Evolutionary conservation across 805 yeast genomes (phyloP).

Genomic region (Candida argentea): DNA sequence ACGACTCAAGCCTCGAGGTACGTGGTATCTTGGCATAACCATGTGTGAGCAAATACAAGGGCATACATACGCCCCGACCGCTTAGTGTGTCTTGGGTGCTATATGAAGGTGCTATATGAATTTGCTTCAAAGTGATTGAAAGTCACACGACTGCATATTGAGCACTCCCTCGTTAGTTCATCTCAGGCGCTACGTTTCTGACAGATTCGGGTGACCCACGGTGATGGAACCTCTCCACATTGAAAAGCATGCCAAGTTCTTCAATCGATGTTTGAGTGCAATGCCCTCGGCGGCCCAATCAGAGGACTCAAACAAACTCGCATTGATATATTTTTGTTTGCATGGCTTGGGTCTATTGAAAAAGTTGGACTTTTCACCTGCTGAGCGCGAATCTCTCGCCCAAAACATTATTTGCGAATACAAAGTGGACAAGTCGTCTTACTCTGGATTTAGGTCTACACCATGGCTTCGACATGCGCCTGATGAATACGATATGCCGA

Average conservation of each 20-base stretch:
- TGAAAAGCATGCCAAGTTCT: slow-evolving; percentile 28
- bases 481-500: slow-evolving; percentile 45
- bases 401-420: slow-evolving; percentile 38
- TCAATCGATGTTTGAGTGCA: slow-evolving; percentile 39
- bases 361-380: slow-evolving; percentile 16
- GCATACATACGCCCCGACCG: too few relatives aligned
- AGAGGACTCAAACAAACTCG: slow-evolving; percentile 60
- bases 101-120: too few relatives aligned
- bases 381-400: slow-evolving; percentile 19
- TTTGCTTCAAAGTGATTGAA: too few relatives aligned
- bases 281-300: slow-evolving; percentile 48
- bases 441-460: slow-evolving; percentile 49
- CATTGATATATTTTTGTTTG: slow-evolving; percentile 62
- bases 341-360: slow-evolving; percentile 47
- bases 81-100: too few relatives aligned
- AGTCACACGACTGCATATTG: too few relatives aligned
- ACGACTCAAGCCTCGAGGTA: too few relatives aligned
- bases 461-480: slow-evolving; percentile 27
- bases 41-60: too few relatives aligned
- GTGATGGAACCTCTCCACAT: background rate
- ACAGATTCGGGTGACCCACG: too few relatives aligned
- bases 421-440: slow-evolving; percentile 26
- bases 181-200: too few relatives aligned
- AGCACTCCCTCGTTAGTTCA: too few relatives aligned
- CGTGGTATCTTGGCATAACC: too few relatives aligned